phyloP scores from a whole-genome alignment of 768 basidiomycete genomes.

The Hemileccinum rubropunctum region DNA sequence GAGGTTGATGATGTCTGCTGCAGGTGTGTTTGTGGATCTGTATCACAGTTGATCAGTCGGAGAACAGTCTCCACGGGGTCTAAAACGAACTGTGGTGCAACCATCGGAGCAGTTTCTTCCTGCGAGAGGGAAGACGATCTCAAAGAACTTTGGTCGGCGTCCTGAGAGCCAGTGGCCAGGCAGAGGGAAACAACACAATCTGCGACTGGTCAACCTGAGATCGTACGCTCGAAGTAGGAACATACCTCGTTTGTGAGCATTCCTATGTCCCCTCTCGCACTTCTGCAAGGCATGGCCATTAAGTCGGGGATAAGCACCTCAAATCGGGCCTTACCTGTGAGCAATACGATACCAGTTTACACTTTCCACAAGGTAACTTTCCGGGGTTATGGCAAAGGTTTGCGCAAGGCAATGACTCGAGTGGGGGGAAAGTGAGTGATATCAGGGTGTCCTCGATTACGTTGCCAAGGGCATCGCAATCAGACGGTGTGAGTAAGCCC shows the following conservation, averaged over 20 bases:
- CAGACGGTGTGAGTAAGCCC: slow-evolving; percentile 7
- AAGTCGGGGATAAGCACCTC: neutral
- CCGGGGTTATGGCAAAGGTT: slow-evolving; percentile 32
- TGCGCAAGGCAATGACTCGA: slow-evolving; percentile 31
- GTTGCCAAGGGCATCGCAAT: slow-evolving; percentile 18
- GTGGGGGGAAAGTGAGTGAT: slow-evolving; percentile 21
- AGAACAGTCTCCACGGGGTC: slow-evolving; percentile 1
- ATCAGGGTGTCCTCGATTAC: slow-evolving; percentile 11
- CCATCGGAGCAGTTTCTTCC: neutral
- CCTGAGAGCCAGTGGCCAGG: slow-evolving; percentile 1
- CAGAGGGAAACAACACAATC: slow-evolving; percentile 14
- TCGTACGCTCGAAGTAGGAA: neutral
- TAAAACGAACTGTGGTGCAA: slow-evolving; percentile 24
- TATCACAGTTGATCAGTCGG: neutral
- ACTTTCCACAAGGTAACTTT: slow-evolving; percentile 22
- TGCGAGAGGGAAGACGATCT: neutral
- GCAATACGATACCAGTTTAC: slow-evolving; percentile 43
- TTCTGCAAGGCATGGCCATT: slow-evolving; percentile 22
- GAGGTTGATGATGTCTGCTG: slow-evolving; percentile 29
- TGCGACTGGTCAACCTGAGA: neutral
- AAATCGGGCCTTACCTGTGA: slow-evolving; percentile 27
- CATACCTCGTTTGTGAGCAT: slow-evolving; percentile 35
- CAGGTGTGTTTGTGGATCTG: slow-evolving; percentile 25
- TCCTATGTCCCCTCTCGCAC: slow-evolving; percentile 38
- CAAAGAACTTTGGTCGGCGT: neutral